Percentiles rank a stretch among this genome's conserved stretches.
phyloP scores from a whole-genome alignment of 371 early-diverging fungal species.

The Actinomortierella ambigua region DNA sequence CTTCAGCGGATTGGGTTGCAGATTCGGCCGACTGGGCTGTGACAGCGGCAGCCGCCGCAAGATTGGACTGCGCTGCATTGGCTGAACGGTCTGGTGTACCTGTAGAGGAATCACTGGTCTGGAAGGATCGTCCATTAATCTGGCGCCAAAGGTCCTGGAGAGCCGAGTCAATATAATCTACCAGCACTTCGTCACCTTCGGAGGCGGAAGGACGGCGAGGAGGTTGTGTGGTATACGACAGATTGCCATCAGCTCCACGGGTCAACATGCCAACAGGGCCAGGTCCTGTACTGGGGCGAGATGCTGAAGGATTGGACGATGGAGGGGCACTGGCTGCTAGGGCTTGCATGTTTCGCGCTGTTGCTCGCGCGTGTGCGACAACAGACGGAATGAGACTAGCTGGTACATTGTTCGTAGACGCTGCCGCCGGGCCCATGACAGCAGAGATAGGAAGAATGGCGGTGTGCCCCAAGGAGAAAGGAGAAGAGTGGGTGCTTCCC shows the following conservation, averaged over 20 bases:
- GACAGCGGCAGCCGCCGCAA: conserved; percentile 2
- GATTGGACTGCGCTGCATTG: not conserved
- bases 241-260: too few species aligned
- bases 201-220: too few species aligned
- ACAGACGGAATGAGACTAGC: conserved; percentile 24
- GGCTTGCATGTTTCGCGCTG: conserved; percentile 16
- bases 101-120: not conserved
- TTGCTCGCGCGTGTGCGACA: conserved; percentile 33
- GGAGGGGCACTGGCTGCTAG: not conserved
- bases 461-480: too few species aligned
- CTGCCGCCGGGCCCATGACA: too few species aligned
- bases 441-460: too few species aligned
- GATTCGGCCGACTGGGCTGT: not conserved
- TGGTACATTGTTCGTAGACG: not conserved
- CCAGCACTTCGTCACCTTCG: not conserved
- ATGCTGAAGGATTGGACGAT: conserved; percentile 1
- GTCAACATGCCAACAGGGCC: not conserved
- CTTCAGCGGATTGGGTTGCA: conserved; percentile 16
- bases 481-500: too few species aligned
- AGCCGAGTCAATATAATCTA: conserved; percentile 13
- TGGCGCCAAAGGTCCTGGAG: conserved; percentile 25
- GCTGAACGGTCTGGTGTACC: not conserved
- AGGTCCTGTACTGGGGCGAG: conserved; percentile 1
- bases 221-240: too few species aligned
- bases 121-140: conserved; percentile 12